These are phyloP conservation scores for Sugiyamaella castrensis DNA, from an alignment of 1,139 yeast genomes.

Conservation along the genomic window DNA sequence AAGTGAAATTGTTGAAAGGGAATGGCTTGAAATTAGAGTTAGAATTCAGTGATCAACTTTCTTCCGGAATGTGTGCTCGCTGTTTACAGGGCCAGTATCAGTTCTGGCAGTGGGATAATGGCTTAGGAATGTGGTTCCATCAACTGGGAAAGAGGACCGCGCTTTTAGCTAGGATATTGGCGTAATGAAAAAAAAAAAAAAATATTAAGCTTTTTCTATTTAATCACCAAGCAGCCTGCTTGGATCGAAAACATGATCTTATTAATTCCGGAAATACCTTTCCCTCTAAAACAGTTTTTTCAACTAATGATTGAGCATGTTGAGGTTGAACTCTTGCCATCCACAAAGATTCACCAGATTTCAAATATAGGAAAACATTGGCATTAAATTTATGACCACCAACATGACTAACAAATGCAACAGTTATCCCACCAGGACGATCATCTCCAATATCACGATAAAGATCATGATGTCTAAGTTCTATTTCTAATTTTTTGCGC, in stretches of 20 bases:
- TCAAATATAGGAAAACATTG: slow-evolving; percentile 72
- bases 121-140: too few relatives aligned
- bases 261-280: slow-evolving; percentile 69
- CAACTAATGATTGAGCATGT: slow-evolving; percentile 69
- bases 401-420: slow-evolving; percentile 73
- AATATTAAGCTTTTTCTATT: neutral
- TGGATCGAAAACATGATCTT: slow-evolving; percentile 50
- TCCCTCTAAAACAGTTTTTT: slow-evolving; percentile 66
- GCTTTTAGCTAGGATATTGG: too few relatives aligned
- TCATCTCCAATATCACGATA: slow-evolving; percentile 73
- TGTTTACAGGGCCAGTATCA: too few relatives aligned
- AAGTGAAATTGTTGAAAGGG: too few relatives aligned
- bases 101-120: too few relatives aligned
- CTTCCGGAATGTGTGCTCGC: too few relatives aligned
- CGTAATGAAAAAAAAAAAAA: too few relatives aligned
- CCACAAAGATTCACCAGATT: slow-evolving; percentile 80
- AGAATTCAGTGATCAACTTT: too few relatives aligned
- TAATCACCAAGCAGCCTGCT: slow-evolving; percentile 52
- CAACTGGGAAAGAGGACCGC: too few relatives aligned
- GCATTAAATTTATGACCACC: slow-evolving; percentile 97
- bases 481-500: slow-evolving; percentile 72
- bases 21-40: too few relatives aligned
- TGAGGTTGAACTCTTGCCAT: slow-evolving; percentile 79
- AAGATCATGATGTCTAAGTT: slow-evolving; percentile 64
- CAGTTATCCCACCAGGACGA: slow-evolving; percentile 70